Percentiles rank a stretch among this genome's conserved stretches.
Conservation (phyloP, 305 asterid species). For the Fraxinus latifolia region DNA sequence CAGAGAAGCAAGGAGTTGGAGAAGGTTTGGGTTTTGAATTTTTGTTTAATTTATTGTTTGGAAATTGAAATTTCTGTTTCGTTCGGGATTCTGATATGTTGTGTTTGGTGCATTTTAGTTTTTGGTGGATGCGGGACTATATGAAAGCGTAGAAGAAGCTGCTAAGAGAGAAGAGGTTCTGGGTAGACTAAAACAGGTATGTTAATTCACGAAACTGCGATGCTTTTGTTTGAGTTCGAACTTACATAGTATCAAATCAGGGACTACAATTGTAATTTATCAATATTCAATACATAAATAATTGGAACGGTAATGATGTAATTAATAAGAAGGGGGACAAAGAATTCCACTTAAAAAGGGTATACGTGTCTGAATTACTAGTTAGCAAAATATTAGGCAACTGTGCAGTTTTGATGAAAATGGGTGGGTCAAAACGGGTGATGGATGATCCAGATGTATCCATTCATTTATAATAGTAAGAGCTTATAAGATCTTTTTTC, state of each 20-base stretch:
- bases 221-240: not conserved
- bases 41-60: not conserved
- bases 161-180: constrained; percentile 70
- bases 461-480: not conserved
- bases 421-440: not conserved
- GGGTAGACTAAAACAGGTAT: constrained; percentile 65
- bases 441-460: not conserved
- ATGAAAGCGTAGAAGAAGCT: constrained; percentile 72
- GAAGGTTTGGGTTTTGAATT: constrained; percentile 46
- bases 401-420: not conserved
- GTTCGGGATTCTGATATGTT: constrained; percentile 17
- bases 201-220: not conserved
- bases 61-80: not conserved
- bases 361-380: not conserved
- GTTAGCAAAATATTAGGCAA: not conserved
- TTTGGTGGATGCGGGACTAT: constrained; percentile 65
- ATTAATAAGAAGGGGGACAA: not conserved
- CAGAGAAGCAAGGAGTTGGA: constrained; percentile 64
- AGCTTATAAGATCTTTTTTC: not conserved
- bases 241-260: not conserved
- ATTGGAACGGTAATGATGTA: not conserved
- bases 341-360: not conserved
- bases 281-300: not conserved
- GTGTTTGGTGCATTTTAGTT: constrained; percentile 38
- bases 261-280: not conserved